Conservation (phyloP, 1,139 yeast genomes). For the Blastobotrys buckinghamii region DNA sequence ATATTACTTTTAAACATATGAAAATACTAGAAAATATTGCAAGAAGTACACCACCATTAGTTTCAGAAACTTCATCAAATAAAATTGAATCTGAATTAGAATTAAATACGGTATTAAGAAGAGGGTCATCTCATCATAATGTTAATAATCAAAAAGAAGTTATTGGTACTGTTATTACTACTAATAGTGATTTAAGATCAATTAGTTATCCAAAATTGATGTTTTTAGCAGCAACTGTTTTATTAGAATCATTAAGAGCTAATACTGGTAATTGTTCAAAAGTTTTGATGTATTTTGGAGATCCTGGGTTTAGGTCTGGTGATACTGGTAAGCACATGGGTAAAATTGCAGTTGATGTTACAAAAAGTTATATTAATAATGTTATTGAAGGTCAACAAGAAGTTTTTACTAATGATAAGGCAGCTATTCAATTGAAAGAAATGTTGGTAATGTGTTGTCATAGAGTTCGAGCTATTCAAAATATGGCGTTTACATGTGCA, state of each 20-base stretch:
- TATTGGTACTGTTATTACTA: slow-evolving; percentile 25
- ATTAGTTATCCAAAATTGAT: slow-evolving; percentile 75
- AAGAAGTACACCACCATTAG: slow-evolving; percentile 84
- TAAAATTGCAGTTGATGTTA: slow-evolving; percentile 55
- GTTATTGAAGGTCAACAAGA: slow-evolving; percentile 44
- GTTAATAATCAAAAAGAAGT: slow-evolving; percentile 69
- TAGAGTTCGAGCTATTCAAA: slow-evolving; percentile 68
- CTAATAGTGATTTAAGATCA: slow-evolving; percentile 37
- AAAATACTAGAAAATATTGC: slow-evolving; percentile 66
- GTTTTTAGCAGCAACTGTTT: slow-evolving; percentile 78
- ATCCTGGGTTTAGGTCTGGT: slow-evolving; percentile 70
- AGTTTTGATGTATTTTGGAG: slow-evolving; percentile 70
- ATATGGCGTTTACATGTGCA: slow-evolving; percentile 74
- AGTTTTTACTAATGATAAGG: slow-evolving; percentile 44
- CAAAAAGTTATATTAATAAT: slow-evolving; percentile 49
- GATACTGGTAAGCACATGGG: slow-evolving; percentile 71
- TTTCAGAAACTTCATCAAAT: slow-evolving; percentile 79
- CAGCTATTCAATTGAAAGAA: slow-evolving; percentile 66
- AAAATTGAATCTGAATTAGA: slow-evolving; percentile 90
- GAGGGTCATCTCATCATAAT: slow-evolving; percentile 83
- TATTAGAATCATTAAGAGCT: slow-evolving; percentile 74
- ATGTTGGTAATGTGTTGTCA: slow-evolving; percentile 72
- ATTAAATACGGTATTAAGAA: slow-evolving; percentile 80
- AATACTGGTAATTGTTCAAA: slow-evolving; percentile 77
- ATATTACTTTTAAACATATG: slow-evolving; percentile 44